Evolutionary conservation across 164 flowering plant genomes (phyloP).

Genomic region (Kingdonia uniflora): DNA sequence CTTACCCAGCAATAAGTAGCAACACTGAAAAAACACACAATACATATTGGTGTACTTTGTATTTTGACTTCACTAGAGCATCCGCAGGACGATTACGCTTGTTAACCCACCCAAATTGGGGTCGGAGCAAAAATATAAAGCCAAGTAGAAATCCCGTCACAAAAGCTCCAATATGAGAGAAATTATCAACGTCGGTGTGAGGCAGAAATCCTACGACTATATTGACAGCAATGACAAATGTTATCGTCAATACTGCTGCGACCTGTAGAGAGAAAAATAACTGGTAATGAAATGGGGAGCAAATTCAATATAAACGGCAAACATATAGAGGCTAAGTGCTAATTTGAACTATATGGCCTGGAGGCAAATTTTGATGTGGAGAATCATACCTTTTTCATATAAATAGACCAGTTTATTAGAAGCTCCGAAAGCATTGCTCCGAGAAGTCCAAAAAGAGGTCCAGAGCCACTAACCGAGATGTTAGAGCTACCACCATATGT

Average conservation of each 20-base stretch:
- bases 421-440: conserved; percentile 93
- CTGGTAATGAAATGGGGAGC: no score
- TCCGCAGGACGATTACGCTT: conserved; percentile 30
- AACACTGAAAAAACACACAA: conserved; percentile 42
- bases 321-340: no score
- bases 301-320: no score
- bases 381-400: conserved; percentile 67
- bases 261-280: conserved; percentile 27
- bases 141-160: conserved; percentile 69
- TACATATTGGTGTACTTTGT: conserved; percentile 63
- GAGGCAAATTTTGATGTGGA: no score
- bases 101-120: conserved; percentile 69
- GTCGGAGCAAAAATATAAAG: conserved; percentile 59
- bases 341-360: no score
- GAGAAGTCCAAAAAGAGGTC: conserved; percentile 85
- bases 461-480: conserved; percentile 84
- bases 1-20: conserved; percentile 23
- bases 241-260: conserved; percentile 60
- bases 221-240: conserved; percentile 52
- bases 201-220: conserved; percentile 76
- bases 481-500: conserved; percentile 8
- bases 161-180: conserved; percentile 84
- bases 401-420: conserved; percentile 65
- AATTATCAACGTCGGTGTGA: conserved; percentile 68
- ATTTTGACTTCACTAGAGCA: conserved; percentile 38